Evolutionary conservation across 495 filamentous ascomycete species (phyloP).

Genomic region (Aspergillus bertholletiae): DNA sequence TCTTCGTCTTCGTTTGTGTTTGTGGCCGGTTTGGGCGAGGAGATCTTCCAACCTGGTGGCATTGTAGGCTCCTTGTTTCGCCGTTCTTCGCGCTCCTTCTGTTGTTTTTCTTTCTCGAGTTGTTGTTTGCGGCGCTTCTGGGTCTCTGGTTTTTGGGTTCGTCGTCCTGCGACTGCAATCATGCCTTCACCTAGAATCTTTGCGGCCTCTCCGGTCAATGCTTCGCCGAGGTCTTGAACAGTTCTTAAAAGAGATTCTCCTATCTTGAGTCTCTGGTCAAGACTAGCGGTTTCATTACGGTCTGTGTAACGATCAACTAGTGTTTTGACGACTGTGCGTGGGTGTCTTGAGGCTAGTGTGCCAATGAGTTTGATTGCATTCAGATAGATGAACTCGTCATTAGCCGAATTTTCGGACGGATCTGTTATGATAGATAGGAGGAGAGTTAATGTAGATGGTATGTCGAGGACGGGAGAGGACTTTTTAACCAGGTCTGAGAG

Average conservation of each 20-base stretch:
- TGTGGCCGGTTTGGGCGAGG: slow-evolving; percentile 13
- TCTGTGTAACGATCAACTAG: slow-evolving; percentile 71
- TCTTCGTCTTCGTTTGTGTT: slow-evolving; percentile 22
- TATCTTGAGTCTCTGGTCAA: slow-evolving; percentile 67
- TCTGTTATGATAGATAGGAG: slow-evolving; percentile 65
- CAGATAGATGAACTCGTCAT: slow-evolving; percentile 73
- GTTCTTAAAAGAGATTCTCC: slow-evolving; percentile 71
- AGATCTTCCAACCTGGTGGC: slow-evolving; percentile 32
- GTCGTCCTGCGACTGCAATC: slow-evolving; percentile 63
- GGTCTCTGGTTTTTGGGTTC: slow-evolving; percentile 51
- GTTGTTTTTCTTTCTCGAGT: slow-evolving; percentile 41
- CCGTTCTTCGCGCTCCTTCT: slow-evolving; percentile 41
- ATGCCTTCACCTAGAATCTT: slow-evolving; percentile 57
- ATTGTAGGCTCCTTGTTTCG: slow-evolving; percentile 23
- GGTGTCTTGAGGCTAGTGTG: slow-evolving; percentile 61
- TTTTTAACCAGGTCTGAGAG: slow-evolving; percentile 61
- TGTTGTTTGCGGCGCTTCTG: slow-evolving; percentile 51
- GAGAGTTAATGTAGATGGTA: slow-evolving; percentile 62
- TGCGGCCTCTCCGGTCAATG: slow-evolving; percentile 55
- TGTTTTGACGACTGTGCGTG: slow-evolving; percentile 59
- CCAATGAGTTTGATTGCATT: slow-evolving; percentile 66
- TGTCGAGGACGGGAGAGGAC: slow-evolving; percentile 63
- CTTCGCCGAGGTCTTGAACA: slow-evolving; percentile 61
- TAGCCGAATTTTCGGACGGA: slow-evolving; percentile 26
- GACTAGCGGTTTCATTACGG: slow-evolving; percentile 48